Evolutionary conservation across 106 monocot species (phyloP).

Genomic region (Dioscorea alata): DNA sequence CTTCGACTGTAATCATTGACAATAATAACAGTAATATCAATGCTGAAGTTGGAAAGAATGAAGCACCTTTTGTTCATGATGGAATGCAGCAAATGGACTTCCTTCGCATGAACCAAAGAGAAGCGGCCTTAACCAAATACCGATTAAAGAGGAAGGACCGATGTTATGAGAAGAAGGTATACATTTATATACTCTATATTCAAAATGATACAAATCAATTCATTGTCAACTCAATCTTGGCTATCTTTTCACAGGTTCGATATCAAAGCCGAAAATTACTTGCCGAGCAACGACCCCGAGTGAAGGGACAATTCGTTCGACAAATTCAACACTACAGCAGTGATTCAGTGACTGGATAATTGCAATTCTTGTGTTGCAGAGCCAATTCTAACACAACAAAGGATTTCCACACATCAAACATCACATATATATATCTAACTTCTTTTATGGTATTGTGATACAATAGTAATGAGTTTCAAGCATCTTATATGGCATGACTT

Average conservation of each 20-base stretch:
- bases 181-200: neutral
- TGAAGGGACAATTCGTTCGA: slow-evolving; percentile 91
- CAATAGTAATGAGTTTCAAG: too few species aligned
- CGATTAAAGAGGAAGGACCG: slow-evolving; percentile 84
- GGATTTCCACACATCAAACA: too few species aligned
- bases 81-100: slow-evolving; percentile 5
- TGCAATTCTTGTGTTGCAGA: too few species aligned
- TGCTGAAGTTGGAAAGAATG: slow-evolving; percentile 5
- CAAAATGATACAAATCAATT: neutral
- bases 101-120: slow-evolving; percentile 39
- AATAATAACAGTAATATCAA: slow-evolving; percentile 15
- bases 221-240: too few species aligned
- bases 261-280: slow-evolving; percentile 82
- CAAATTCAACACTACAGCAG: slow-evolving; percentile 6
- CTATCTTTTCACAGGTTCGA: slow-evolving; percentile 43
- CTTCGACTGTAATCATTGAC: slow-evolving; percentile 13
- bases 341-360: neutral
- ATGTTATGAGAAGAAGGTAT: slow-evolving; percentile 93
- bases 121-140: slow-evolving; percentile 73
- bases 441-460: too few species aligned
- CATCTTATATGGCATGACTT: too few species aligned
- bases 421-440: too few species aligned
- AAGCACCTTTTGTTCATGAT: neutral
- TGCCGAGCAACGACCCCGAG: slow-evolving; percentile 84
- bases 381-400: too few species aligned